Percentiles rank a stretch among this genome's conserved stretches.
These are phyloP conservation scores for Sanguinoderma infundibulare DNA, from an alignment of 1,284 basidiomycete species.

Conservation along the genomic window DNA sequence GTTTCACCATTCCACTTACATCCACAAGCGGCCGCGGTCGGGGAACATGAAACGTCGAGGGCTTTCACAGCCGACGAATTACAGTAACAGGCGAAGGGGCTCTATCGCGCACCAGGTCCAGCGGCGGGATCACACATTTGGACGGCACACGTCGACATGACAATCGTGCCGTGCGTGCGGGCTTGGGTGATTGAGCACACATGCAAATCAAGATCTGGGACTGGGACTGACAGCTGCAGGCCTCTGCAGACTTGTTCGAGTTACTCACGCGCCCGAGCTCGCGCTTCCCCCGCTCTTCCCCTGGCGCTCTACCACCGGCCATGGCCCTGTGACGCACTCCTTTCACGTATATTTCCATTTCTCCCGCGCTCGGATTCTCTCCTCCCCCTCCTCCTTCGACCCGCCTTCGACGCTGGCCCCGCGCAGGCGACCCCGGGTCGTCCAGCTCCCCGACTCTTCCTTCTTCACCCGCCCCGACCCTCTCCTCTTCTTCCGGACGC, in stretches of 20 bases:
- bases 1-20: not conserved
- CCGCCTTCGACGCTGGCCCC: slow-evolving; percentile 25
- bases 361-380: slow-evolving; percentile 17
- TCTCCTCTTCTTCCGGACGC: not conserved
- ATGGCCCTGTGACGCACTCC: slow-evolving; percentile 24
- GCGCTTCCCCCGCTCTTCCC: slow-evolving; percentile 2
- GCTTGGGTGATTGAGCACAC: slow-evolving; percentile 14
- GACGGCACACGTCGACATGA: slow-evolving; percentile 25
- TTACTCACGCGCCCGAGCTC: slow-evolving; percentile 11
- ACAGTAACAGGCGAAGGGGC: not conserved
- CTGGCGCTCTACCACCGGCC: slow-evolving; percentile 20
- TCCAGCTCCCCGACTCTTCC: slow-evolving; percentile 9
- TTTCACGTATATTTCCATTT: slow-evolving; percentile 19
- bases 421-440: slow-evolving; percentile 16
- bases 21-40: too few relatives aligned
- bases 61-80: not conserved
- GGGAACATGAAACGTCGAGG: not conserved
- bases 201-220: slow-evolving; percentile 17
- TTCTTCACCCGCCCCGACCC: not conserved
- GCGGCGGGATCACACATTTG: slow-evolving; percentile 12
- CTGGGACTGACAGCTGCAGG: too few relatives aligned
- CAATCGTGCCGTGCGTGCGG: slow-evolving; percentile 23
- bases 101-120: slow-evolving; percentile 6
- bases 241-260: slow-evolving; percentile 14
- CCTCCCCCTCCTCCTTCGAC: slow-evolving; percentile 19